Conservation (phyloP, 2,329 filamentous ascomycete genomes). For the Phialophora chinensis region DNA sequence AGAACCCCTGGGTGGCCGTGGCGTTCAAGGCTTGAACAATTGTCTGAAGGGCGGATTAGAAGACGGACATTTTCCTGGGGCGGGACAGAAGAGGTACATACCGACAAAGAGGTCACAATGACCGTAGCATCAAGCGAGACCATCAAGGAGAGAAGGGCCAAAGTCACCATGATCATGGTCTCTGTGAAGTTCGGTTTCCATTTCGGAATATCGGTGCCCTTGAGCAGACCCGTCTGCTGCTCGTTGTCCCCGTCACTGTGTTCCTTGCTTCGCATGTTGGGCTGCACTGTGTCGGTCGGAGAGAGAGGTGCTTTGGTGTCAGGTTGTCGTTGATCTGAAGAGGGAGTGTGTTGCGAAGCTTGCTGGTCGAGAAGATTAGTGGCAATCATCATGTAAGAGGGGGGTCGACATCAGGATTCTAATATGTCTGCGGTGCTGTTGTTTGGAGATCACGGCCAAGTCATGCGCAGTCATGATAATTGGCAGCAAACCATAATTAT, state of each 20-base stretch:
- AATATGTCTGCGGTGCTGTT: slow-evolving; percentile 5
- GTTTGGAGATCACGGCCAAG: background rate
- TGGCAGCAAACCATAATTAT: slow-evolving; percentile 14
- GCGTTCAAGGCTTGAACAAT: slow-evolving; percentile 46
- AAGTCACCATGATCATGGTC: slow-evolving; percentile 37
- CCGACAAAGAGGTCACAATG: slow-evolving; percentile 42
- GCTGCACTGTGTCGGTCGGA: background rate
- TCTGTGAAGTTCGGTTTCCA: slow-evolving; percentile 33
- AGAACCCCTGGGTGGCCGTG: slow-evolving; percentile 52
- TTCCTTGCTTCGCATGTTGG: slow-evolving; percentile 2
- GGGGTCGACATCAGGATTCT: background rate
- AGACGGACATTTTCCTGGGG: background rate
- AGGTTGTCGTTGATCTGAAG: background rate
- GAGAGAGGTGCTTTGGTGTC: background rate
- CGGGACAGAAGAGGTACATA: slow-evolving; percentile 10
- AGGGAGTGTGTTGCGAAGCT: background rate
- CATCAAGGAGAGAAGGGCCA: slow-evolving; percentile 55
- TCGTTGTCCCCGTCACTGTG: background rate
- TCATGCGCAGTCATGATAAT: background rate
- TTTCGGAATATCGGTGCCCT: slow-evolving; percentile 1
- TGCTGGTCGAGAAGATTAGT: background rate
- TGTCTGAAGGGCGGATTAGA: slow-evolving; percentile 48
- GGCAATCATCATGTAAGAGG: background rate
- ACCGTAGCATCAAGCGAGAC: slow-evolving; percentile 58
- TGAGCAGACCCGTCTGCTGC: background rate